Base-by-base conservation (phyloP, 1,284 basidiomycete species). In the Tranzscheliella williamsii region DNA sequence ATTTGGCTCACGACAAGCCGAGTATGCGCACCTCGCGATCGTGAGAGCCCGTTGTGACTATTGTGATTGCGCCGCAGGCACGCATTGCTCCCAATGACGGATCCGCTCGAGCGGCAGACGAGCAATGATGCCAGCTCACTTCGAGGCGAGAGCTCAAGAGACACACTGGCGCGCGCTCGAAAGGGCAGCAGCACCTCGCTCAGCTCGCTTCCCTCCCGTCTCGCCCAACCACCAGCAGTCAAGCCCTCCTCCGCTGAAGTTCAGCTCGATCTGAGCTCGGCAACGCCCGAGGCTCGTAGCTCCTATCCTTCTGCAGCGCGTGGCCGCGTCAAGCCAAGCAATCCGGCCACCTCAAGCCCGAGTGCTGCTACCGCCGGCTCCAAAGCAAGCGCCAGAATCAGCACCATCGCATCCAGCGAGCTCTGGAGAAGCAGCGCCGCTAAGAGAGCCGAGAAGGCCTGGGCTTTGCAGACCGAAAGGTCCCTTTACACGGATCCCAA, bases 401-500 rank as follows among this genome's bases (percentile, higher is more conserved):
- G 49, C 58, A 37, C 52, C 38, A 51, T 54, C 40, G 49, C 52
- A n/a, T 57, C 60, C 13, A 64, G 45, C 32, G 50, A 64, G 22
- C 44, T 68, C 4, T 77, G 75, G 75, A 58, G 57, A 30, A 73
- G 56, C 23, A 56, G 58, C n/a, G 73, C 66, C 8, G 75, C 73
- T 4, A 68, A 66, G 41, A 37, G 69, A 12, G 73, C 74, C 3
- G 72, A 75, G 35, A 66, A 60, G 38, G 56, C 47, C 16, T 77
- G 75, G 75, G 72, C 72, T 2, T 27, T 65, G 7, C 73, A 76
- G 42, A 67, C 60, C 16, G 75, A 77, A 39, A 61, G 65, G 15
- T 62, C 74, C 3, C 55, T 78, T 26, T 60, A 68, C 23, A 52
- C 64, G 16, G 94, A 98, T 79, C 86, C 89, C n/a, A 93, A 93